Evolutionary conservation across 2,329 filamentous ascomycete species (phyloP).

Genomic region (Coniella vitis): DNA sequence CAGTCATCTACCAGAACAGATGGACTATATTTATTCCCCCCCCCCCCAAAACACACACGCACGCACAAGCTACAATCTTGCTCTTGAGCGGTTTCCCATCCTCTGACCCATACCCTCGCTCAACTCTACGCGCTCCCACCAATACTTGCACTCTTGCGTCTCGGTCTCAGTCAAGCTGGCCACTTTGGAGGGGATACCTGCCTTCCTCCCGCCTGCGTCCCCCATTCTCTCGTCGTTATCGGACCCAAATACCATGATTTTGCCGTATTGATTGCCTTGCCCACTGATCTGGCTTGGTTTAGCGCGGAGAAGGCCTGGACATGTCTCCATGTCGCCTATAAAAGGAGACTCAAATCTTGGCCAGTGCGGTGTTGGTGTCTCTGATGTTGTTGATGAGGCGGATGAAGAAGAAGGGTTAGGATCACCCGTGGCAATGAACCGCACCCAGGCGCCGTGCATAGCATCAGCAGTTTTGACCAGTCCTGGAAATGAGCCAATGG

Average conservation of each 20-base stretch:
- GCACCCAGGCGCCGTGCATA: constrained; percentile 39
- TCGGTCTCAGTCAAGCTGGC: constrained; percentile 37
- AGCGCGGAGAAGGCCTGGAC: constrained; percentile 9
- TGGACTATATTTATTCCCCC: no score
- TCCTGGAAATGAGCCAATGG: constrained; percentile 29
- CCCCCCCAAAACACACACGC: no score
- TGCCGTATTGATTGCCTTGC: constrained; percentile 24
- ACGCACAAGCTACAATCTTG: not conserved
- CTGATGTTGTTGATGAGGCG: constrained; percentile 13
- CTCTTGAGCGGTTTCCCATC: not conserved
- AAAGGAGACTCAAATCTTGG: constrained; percentile 29
- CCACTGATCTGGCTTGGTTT: not conserved
- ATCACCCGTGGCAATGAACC: constrained; percentile 24
- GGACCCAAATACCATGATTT: constrained; percentile 49
- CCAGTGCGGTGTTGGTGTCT: constrained; percentile 25
- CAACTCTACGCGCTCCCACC: constrained; percentile 48
- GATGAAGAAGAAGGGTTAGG: constrained; percentile 17
- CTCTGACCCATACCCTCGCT: constrained; percentile 36
- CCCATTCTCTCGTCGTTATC: constrained; percentile 49
- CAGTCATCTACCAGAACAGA: no score
- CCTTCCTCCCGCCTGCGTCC: constrained; percentile 25
- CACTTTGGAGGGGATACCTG: constrained; percentile 38
- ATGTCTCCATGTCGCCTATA: not conserved
- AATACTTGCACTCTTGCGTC: constrained; percentile 48
- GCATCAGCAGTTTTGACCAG: constrained; percentile 30